A percentile compares a stretch with the other conserved stretches of the same genome.
phyloP scores from a whole-genome alignment of 306 rosid species.

The Cucurbita pepo region DNA sequence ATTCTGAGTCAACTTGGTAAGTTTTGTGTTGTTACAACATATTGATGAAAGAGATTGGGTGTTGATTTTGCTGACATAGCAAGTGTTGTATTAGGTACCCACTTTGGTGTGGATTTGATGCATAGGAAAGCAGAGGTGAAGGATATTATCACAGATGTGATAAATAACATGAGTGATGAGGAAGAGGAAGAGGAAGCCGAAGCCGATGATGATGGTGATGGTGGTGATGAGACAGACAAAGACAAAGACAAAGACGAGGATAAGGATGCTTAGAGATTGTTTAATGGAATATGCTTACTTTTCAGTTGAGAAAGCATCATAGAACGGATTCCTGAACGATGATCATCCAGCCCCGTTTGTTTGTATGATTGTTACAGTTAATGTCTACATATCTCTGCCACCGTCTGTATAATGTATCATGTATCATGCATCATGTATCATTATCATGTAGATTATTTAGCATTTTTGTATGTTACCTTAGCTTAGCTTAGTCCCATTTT shows the following conservation, averaged over 20 bases:
- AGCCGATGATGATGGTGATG: slow-evolving; percentile 26
- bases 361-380: slow-evolving; percentile 2
- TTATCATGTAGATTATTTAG: neutral
- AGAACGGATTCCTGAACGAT: neutral
- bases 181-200: slow-evolving; percentile 93
- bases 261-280: slow-evolving; percentile 10
- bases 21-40: neutral
- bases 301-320: neutral
- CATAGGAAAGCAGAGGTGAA: slow-evolving; percentile 95
- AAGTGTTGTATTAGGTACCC: slow-evolving; percentile 42
- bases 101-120: slow-evolving; percentile 86
- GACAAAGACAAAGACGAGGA: slow-evolving; percentile 10
- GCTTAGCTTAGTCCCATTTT: slow-evolving; percentile 5
- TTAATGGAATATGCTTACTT: neutral
- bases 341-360: neutral
- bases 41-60: neutral
- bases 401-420: neutral
- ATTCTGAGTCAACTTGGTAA: slow-evolving; percentile 93
- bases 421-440: too few relatives aligned
- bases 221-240: slow-evolving; percentile 30
- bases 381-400: slow-evolving; percentile 3
- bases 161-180: slow-evolving; percentile 86
- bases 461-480: neutral
- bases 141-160: slow-evolving; percentile 90
- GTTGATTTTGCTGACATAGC: slow-evolving; percentile 9